Conservation (phyloP, 2,329 filamentous ascomycete genomes). For the Trichoderma guizhouense region DNA sequence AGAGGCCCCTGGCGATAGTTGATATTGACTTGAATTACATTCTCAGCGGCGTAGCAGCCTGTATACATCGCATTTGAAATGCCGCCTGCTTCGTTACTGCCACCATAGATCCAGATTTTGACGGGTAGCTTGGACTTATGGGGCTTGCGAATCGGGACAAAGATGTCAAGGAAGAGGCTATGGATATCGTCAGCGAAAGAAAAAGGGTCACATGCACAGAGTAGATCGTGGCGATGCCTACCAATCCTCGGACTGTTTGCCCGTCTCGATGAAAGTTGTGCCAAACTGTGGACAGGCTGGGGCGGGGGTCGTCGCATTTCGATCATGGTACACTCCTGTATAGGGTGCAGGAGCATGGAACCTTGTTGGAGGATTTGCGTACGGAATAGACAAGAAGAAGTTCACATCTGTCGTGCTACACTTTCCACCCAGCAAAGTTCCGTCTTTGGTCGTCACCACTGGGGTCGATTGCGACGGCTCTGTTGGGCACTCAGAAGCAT, state of each 20-base stretch:
- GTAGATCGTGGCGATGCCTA: background rate
- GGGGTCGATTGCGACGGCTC: background rate
- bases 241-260: background rate
- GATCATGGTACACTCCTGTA: background rate
- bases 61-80: slow-evolving; percentile 20
- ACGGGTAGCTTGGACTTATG: slow-evolving; percentile 17
- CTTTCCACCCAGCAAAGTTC: background rate
- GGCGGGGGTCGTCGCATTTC: background rate
- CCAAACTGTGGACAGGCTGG: background rate
- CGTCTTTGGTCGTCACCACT: background rate
- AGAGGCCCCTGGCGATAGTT: slow-evolving; percentile 22
- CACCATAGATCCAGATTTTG: slow-evolving; percentile 24
- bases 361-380: background rate
- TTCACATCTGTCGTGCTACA: slow-evolving; percentile 1
- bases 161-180: background rate
- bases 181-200: background rate
- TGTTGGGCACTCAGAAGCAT: background rate
- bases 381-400: background rate
- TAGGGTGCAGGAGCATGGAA: background rate
- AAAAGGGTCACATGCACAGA: background rate
- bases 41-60: slow-evolving; percentile 25
- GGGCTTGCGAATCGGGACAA: background rate
- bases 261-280: background rate
- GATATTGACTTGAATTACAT: slow-evolving; percentile 27
- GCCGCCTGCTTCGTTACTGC: slow-evolving; percentile 16